Evolutionary conservation across 1,284 basidiomycete species (phyloP).

Genomic region (Rhodotorula sp.): DNA sequence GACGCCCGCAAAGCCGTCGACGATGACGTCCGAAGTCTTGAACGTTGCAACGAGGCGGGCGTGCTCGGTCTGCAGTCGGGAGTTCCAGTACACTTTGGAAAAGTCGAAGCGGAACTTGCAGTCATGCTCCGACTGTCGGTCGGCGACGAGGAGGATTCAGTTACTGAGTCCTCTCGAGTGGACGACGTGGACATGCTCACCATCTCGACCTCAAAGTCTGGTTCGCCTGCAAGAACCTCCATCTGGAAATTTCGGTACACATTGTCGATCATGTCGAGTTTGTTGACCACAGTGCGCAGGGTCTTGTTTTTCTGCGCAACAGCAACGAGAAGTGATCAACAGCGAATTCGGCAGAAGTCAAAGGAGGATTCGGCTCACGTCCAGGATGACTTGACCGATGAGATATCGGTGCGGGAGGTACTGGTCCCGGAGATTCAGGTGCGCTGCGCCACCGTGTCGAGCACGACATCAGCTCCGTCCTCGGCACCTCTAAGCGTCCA

Average conservation of each 20-base stretch:
- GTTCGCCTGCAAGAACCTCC: slow-evolving; percentile 91
- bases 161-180: background rate
- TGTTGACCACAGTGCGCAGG: slow-evolving; percentile 91
- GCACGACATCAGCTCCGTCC: background rate
- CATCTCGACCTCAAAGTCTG: slow-evolving; percentile 78
- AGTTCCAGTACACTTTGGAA: slow-evolving; percentile 96
- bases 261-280: slow-evolving; percentile 80
- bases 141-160: background rate
- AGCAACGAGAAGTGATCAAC: background rate
- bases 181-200: slow-evolving; percentile 53
- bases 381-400: slow-evolving; percentile 87
- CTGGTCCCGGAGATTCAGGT: slow-evolving; percentile 85
- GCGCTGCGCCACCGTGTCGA: slow-evolving; percentile 50
- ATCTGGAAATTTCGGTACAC: slow-evolving; percentile 93
- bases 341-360: background rate
- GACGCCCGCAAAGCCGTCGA: slow-evolving; percentile 95
- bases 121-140: slow-evolving; percentile 67
- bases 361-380: slow-evolving; percentile 58
- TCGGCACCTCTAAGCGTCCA: slow-evolving; percentile 49
- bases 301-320: slow-evolving; percentile 69
- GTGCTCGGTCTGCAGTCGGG: slow-evolving; percentile 87
- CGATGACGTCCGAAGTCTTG: slow-evolving; percentile 67
- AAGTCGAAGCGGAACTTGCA: slow-evolving; percentile 94
- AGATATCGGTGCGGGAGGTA: slow-evolving; percentile 87
- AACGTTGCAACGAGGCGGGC: slow-evolving; percentile 73